Conservation (phyloP, 1,284 basidiomycete species). For the Ganoderma multipileum region DNA sequence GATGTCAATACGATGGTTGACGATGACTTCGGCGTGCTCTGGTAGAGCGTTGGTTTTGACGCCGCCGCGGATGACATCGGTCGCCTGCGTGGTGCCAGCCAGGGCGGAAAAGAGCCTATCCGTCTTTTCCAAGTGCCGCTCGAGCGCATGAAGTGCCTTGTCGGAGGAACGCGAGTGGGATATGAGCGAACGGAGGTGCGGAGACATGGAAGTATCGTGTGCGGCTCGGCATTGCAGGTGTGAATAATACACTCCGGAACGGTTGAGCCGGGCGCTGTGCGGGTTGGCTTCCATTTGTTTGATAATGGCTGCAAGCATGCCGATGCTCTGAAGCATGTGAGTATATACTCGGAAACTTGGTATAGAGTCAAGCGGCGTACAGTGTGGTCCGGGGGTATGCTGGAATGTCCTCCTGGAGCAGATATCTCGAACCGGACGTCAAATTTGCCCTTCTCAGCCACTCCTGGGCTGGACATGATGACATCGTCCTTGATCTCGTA, state of each 20-base stretch:
- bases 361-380: constrained; percentile 38
- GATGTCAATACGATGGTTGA: constrained; percentile 61
- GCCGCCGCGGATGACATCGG: constrained; percentile 71
- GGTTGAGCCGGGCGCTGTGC: constrained; percentile 43
- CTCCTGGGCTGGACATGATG: constrained; percentile 55
- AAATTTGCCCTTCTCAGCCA: constrained; percentile 73
- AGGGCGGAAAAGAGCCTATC: constrained; percentile 43
- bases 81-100: constrained; percentile 74
- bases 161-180: constrained; percentile 45
- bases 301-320: constrained; percentile 58
- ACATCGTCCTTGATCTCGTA: constrained; percentile 43
- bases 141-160: constrained; percentile 49
- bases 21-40: constrained; percentile 55
- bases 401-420: constrained; percentile 73
- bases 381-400: constrained; percentile 63
- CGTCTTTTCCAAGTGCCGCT: constrained; percentile 42
- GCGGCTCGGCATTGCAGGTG: constrained; percentile 48
- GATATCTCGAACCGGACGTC: constrained; percentile 59
- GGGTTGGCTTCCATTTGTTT: constrained; percentile 59
- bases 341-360: not conserved
- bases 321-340: constrained; percentile 52
- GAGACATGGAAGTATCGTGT: constrained; percentile 51
- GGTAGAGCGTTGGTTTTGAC: constrained; percentile 67
- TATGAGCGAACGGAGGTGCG: constrained; percentile 46
- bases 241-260: constrained; percentile 37